Conservation (phyloP, 2,329 filamentous ascomycete genomes). For the Claviceps spartinae region DNA sequence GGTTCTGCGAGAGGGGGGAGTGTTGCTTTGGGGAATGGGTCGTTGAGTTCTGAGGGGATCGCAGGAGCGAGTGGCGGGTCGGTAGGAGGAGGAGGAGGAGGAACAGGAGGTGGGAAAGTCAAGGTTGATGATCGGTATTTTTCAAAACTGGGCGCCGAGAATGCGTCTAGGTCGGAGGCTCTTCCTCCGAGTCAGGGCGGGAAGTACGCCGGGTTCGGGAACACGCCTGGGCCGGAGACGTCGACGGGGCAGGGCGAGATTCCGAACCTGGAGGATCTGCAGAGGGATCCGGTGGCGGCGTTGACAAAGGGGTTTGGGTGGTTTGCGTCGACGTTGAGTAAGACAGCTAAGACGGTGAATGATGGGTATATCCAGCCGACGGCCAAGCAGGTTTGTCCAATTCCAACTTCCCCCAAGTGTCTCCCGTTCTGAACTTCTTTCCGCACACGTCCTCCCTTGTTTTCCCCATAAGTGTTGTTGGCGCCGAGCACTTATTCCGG, state of each 20-base stretch:
- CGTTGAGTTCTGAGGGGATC: too few relatives aligned
- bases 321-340: constrained; percentile 77
- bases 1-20: background rate
- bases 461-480: too few relatives aligned
- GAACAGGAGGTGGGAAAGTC: constrained; percentile 25
- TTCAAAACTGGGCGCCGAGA: constrained; percentile 68
- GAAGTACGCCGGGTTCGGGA: constrained; percentile 86
- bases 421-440: background rate
- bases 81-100: constrained; percentile 10
- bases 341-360: constrained; percentile 84
- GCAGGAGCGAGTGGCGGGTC: constrained; percentile 5
- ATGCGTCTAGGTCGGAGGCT: constrained; percentile 59
- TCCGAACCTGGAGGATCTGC: constrained; percentile 72
- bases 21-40: too few relatives aligned
- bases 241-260: constrained; percentile 31
- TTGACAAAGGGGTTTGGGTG: constrained; percentile 89
- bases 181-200: constrained; percentile 82
- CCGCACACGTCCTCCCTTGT: background rate
- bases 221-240: constrained; percentile 45
- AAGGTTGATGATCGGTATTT: constrained; percentile 82
- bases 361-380: constrained; percentile 87
- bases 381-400: constrained; percentile 31
- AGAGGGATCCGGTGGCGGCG: constrained; percentile 79
- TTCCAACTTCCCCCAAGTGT: background rate
- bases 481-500: too few relatives aligned